Percentiles rank a stretch among this genome's conserved stretches.
phyloP scores from a whole-genome alignment of 75 land plant genomes.

The Cunninghamia lanceolata region DNA sequence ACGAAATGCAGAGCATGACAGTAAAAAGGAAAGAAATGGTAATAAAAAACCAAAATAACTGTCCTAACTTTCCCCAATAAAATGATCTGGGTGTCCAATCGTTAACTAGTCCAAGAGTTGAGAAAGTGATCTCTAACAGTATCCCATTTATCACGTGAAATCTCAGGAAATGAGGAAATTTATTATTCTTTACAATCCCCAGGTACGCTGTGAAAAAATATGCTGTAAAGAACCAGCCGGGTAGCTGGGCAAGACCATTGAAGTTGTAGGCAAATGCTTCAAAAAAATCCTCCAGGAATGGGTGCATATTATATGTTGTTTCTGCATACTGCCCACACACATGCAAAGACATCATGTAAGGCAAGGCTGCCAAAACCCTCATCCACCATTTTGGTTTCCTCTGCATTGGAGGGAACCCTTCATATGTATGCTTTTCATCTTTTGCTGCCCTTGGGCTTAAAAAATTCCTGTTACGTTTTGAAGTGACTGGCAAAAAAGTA shows the following conservation, averaged over 20 bases:
- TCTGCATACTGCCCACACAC: constrained; percentile 62
- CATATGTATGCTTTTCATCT: constrained; percentile 44
- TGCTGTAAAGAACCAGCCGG: constrained; percentile 39
- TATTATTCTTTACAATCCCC: constrained; percentile 57
- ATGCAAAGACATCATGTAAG: constrained; percentile 62
- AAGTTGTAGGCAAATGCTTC: constrained; percentile 45
- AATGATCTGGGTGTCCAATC: constrained; percentile 40
- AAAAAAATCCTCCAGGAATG: constrained; percentile 55
- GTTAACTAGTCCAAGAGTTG: constrained; percentile 36
- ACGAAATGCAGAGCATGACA: constrained; percentile 48
- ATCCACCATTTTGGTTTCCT: constrained; percentile 68
- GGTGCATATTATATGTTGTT: constrained; percentile 55
- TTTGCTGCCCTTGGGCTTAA: constrained; percentile 17
- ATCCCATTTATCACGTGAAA: constrained; percentile 70
- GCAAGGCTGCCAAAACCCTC: constrained; percentile 58
- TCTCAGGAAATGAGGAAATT: constrained; percentile 70
- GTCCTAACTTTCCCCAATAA: constrained; percentile 61
- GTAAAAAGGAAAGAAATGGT: constrained; percentile 45
- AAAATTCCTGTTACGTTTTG: background rate
- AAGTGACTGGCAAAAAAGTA: background rate
- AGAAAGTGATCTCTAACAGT: constrained; percentile 63
- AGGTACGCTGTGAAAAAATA: constrained; percentile 55
- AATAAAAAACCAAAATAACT: constrained; percentile 50
- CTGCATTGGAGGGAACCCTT: constrained; percentile 60
- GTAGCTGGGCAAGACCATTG: constrained; percentile 30